Evolutionary conservation across 768 basidiomycete genomes (phyloP).

Genomic region (Boletellus emodensis): DNA sequence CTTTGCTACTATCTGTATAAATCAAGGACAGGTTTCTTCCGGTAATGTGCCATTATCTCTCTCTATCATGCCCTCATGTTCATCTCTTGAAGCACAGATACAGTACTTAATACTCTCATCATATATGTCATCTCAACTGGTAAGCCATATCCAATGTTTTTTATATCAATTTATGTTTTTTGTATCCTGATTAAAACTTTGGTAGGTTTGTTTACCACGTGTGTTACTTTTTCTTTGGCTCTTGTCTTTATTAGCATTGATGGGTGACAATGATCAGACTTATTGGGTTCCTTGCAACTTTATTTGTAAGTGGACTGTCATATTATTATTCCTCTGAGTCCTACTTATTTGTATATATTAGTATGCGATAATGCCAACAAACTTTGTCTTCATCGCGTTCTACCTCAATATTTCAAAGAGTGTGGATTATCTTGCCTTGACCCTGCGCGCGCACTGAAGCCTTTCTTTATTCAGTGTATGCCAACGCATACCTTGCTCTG

Average conservation of each 20-base stretch:
- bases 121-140: conserved; percentile 54
- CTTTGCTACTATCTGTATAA: conserved; percentile 45
- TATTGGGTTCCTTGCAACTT: conserved; percentile 42
- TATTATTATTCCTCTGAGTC: too few relatives aligned
- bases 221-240: conserved; percentile 13
- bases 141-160: conserved; percentile 17
- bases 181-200: conserved; percentile 10
- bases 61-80: neutral
- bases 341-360: conserved; percentile 5
- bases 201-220: conserved; percentile 39
- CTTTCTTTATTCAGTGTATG: conserved; percentile 39
- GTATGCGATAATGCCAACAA: conserved; percentile 48
- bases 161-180: neutral
- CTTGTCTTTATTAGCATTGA: neutral
- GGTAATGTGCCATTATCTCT: conserved; percentile 27
- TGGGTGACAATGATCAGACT: conserved; percentile 33
- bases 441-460: neutral
- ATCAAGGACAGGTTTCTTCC: conserved; percentile 48
- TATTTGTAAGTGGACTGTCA: conserved; percentile 29
- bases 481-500: conserved; percentile 52
- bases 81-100: conserved; percentile 44
- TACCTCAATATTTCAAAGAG: too few relatives aligned
- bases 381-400: conserved; percentile 50
- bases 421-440: conserved; percentile 13
- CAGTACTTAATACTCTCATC: conserved; percentile 44